Evolutionary conservation across 352 stramenopile species (phyloP).

Genomic region (Pythium dissotocum): DNA sequence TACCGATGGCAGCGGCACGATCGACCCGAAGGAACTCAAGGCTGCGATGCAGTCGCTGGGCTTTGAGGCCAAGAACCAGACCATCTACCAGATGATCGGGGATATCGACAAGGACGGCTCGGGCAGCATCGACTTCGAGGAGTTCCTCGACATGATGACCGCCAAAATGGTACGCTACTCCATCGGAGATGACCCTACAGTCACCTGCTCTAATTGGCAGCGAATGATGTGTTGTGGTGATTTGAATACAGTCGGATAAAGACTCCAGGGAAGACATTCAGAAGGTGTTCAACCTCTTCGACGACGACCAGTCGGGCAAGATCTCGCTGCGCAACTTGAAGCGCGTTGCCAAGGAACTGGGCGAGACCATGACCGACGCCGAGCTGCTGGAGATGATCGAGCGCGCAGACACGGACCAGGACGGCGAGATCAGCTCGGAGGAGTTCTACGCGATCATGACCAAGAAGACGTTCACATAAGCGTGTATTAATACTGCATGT

Average conservation of each 20-base stretch:
- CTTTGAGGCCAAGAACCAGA: constrained; percentile 97
- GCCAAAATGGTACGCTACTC: constrained; percentile 86
- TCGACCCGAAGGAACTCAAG: constrained; percentile 97
- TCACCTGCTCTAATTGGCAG: not conserved
- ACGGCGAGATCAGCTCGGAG: constrained; percentile 96
- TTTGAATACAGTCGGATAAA: constrained; percentile 84
- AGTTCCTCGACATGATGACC: constrained; percentile 98
- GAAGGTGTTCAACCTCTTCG: constrained; percentile 96
- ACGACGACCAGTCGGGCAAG: constrained; percentile 97
- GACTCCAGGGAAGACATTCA: constrained; percentile 96
- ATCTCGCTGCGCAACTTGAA: constrained; percentile 98
- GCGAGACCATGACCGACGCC: constrained; percentile 98
- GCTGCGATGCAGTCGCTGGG: constrained; percentile 96
- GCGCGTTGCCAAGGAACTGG: constrained; percentile 97
- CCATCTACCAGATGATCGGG: constrained; percentile 97
- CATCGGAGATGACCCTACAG: not conserved
- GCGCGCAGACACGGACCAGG: constrained; percentile 93
- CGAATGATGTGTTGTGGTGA: constrained; percentile 1
- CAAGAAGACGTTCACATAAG: constrained; percentile 91
- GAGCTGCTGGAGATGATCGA: constrained; percentile 99
- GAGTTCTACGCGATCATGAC: constrained; percentile 99
- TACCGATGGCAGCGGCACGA: constrained; percentile 95
- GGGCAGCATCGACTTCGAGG: constrained; percentile 96
- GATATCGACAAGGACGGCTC: constrained; percentile 96
- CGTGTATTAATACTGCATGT: constrained; percentile 25